phyloP scores from a whole-genome alignment of 2,329 filamentous ascomycete species.

The Cladosporium austrohemisphaericum region DNA sequence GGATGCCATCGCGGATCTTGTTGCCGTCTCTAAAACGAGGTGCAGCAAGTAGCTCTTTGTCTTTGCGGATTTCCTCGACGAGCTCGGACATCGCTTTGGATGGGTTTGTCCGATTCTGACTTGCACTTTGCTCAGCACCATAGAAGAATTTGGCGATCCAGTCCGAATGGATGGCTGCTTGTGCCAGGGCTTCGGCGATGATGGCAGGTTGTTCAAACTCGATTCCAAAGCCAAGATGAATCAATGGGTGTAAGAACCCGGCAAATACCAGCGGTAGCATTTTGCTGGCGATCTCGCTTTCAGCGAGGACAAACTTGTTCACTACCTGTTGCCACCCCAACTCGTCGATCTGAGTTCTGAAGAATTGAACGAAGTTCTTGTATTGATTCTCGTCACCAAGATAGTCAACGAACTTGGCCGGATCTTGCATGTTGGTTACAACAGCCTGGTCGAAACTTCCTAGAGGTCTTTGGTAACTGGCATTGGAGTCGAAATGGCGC shows the following conservation, averaged over 20 bases:
- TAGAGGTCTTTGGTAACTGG: constrained; percentile 58
- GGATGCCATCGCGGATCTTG: constrained; percentile 65
- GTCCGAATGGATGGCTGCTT: constrained; percentile 64
- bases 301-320: constrained; percentile 64
- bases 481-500: constrained; percentile 62
- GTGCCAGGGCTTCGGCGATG: constrained; percentile 73
- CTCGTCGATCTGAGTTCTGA: constrained; percentile 65
- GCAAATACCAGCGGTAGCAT: constrained; percentile 66
- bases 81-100: constrained; percentile 53
- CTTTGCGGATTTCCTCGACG: constrained; percentile 54
- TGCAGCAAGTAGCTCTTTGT: constrained; percentile 56
- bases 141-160: constrained; percentile 55
- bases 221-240: constrained; percentile 80
- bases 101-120: constrained; percentile 20
- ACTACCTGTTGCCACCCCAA: constrained; percentile 61
- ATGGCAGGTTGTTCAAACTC: constrained; percentile 80
- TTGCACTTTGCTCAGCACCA: constrained; percentile 48
- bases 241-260: constrained; percentile 72
- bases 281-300: constrained; percentile 61
- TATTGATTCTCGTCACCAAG: constrained; percentile 66
- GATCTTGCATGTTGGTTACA: constrained; percentile 56
- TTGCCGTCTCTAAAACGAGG: constrained; percentile 41
- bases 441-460: constrained; percentile 43
- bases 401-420: constrained; percentile 53
- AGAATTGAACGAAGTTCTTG: constrained; percentile 71